A percentile compares a stretch with the other conserved stretches of the same genome.
Conservation (phyloP, 1,139 yeast genomes). For the Entelexis sorbosivorans region DNA sequence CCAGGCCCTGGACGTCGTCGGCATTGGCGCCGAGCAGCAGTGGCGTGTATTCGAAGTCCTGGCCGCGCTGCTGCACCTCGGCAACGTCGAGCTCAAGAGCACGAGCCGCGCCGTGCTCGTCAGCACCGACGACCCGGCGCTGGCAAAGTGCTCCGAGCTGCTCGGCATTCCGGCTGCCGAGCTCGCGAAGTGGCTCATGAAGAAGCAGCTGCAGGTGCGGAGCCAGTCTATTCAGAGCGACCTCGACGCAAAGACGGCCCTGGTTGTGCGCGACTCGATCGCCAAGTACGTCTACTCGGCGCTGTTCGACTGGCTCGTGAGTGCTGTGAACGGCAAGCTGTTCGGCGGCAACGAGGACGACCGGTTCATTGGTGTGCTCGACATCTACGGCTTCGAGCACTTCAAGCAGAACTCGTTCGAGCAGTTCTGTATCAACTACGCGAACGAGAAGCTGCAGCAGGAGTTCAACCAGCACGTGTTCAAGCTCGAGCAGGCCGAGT, state of each 20-base stretch:
- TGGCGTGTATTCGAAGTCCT: constrained; percentile 61
- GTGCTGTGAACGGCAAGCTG: constrained; percentile 66
- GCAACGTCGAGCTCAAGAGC: constrained; percentile 81
- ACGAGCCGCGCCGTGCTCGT: constrained; percentile 77
- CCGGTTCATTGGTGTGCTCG: constrained; percentile 89
- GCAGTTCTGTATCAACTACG: constrained; percentile 95
- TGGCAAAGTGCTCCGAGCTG: constrained; percentile 72
- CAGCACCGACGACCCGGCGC: constrained; percentile 75
- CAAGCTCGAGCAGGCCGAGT: constrained; percentile 93
- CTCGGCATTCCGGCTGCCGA: constrained; percentile 64
- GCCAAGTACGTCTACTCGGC: constrained; percentile 90
- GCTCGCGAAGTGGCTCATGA: constrained; percentile 86
- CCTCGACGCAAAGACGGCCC: constrained; percentile 71
- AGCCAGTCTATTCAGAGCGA: constrained; percentile 83
- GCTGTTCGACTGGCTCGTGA: constrained; percentile 90
- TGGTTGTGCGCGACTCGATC: constrained; percentile 90
- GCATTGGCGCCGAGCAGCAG: constrained; percentile 53
- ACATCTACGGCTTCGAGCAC: constrained; percentile 96
- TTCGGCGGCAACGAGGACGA: constrained; percentile 52
- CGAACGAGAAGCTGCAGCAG: constrained; percentile 94
- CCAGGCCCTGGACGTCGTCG: constrained; percentile 69
- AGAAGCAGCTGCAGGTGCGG: constrained; percentile 87
- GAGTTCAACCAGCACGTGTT: constrained; percentile 96
- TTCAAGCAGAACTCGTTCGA: constrained; percentile 90
- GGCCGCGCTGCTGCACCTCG: constrained; percentile 85